Evolutionary conservation across 768 basidiomycete genomes (phyloP).

Genomic region (Russula foetens): DNA sequence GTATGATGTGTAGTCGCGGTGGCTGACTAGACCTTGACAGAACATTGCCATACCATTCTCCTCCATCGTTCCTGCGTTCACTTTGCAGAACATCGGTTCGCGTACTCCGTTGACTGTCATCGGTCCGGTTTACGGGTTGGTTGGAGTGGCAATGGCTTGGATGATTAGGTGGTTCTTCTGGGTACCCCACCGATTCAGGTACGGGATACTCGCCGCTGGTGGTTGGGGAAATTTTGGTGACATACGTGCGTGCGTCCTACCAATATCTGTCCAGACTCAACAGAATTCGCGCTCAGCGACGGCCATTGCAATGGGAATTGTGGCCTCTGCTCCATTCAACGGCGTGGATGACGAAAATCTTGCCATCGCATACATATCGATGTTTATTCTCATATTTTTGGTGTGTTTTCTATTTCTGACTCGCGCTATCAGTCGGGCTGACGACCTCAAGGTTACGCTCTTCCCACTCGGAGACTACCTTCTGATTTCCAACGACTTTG

Average conservation of each 20-base stretch:
- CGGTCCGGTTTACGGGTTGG: constrained; percentile 48
- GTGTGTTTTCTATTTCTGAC: constrained; percentile 29
- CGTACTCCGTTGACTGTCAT: constrained; percentile 56
- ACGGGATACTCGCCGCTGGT: constrained; percentile 62
- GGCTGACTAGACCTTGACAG: constrained; percentile 11
- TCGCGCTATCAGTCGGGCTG: not conserved
- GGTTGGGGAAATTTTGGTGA: constrained; percentile 65
- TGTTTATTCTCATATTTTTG: constrained; percentile 51
- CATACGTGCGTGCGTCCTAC: constrained; percentile 41
- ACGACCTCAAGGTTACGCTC: constrained; percentile 42
- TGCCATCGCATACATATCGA: constrained; percentile 58
- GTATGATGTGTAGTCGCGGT: not conserved
- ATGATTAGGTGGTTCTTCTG: constrained; percentile 56
- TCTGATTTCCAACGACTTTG: constrained; percentile 53
- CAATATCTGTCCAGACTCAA: not conserved
- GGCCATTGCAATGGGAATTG: constrained; percentile 56
- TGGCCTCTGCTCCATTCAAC: constrained; percentile 54
- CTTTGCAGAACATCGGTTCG: constrained; percentile 43
- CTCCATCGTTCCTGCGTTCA: constrained; percentile 61
- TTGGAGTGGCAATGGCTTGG: constrained; percentile 49
- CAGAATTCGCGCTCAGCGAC: constrained; percentile 38
- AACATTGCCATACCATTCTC: constrained; percentile 65
- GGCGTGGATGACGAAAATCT: constrained; percentile 48
- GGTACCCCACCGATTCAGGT: constrained; percentile 70
- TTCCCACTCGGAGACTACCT: constrained; percentile 55